Evolutionary conservation across 2,329 filamentous ascomycete genomes (phyloP).

Genomic region (Sordariomycetes sp.): DNA sequence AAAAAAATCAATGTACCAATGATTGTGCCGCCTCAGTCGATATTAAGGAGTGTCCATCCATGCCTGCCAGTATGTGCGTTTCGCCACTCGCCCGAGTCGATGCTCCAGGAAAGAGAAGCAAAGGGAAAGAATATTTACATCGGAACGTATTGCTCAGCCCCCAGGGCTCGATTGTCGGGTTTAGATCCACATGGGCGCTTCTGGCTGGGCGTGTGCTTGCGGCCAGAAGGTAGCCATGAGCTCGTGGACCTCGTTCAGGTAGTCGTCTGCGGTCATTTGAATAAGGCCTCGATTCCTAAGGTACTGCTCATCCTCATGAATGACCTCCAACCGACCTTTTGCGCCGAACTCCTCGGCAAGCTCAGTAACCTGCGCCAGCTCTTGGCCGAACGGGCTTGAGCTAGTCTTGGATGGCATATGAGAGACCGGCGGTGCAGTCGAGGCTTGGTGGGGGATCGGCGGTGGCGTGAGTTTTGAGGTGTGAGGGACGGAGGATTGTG

Average conservation of each 20-base stretch:
- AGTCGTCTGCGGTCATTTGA: constrained; percentile 73
- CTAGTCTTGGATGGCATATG: constrained; percentile 12
- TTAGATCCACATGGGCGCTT: constrained; percentile 4
- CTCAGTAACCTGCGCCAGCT: constrained; percentile 87
- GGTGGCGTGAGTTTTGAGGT: constrained; percentile 18
- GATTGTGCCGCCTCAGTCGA: background rate
- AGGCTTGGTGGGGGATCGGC: constrained; percentile 6
- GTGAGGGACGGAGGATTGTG: constrained; percentile 23
- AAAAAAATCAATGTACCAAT: constrained; percentile 2
- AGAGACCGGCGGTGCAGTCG: constrained; percentile 3
- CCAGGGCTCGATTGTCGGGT: background rate
- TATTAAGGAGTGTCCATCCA: constrained; percentile 1
- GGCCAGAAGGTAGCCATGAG: constrained; percentile 55
- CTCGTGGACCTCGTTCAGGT: constrained; percentile 69
- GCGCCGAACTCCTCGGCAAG: constrained; percentile 80
- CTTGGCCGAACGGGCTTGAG: constrained; percentile 70
- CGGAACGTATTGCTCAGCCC: background rate
- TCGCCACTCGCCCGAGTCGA: background rate
- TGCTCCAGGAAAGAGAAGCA: too few species aligned
- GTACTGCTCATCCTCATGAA: constrained; percentile 58
- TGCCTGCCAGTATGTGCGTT: constrained; percentile 1
- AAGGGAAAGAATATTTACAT: constrained; percentile 6
- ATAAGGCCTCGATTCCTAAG: constrained; percentile 61
- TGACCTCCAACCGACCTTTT: constrained; percentile 45
- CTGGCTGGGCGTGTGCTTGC: background rate